Base-by-base conservation (phyloP, 805 yeast genomes). In the Starmerella scarabaei region DNA sequence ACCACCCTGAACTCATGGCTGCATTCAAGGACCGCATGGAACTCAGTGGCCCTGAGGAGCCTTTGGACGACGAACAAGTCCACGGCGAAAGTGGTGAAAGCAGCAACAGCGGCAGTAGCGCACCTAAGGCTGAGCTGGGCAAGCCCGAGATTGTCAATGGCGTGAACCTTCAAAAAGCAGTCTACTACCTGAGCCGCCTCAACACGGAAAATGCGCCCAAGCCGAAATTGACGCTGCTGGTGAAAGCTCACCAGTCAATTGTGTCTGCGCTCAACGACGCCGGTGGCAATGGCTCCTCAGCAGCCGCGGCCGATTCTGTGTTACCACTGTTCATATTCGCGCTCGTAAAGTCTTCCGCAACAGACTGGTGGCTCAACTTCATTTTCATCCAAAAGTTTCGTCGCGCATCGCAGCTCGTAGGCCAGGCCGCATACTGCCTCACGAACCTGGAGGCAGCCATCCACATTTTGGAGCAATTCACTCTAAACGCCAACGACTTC, bases 371-470 rank as follows among this genome's bases (percentile, higher is more conserved):
- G 54, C 56, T 58, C 18, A 63, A 62, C 40, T 47, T 64, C 34
- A 36, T 53, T 28, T 65, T 56, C 47, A 58, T 64, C 35, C 58
- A 57, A 31, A 53, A 69, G 30, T 65, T 63, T 47, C 54, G 69
- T 21, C 58, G 64, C 28, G 39, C 47, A 5, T 40, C 48, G 6
- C 49, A 49, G 5, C 38, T 64, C 11, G 47, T 51, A 20, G 69
- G 69, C 17, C 66, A 63, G 38, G 45, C 57, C 7, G 53, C 59
- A 28, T 65, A 65, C 46, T 62, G 67, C 44, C 49, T 65, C 30
- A 65, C 70, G 16, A 65, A 65, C 42, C 51, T 63, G 29, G 69
- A 65, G 40, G 69, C 69, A 2, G 65, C 65, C 6, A 53, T 62
- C 9, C 57, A 55, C 23, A 57, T 64, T 35, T 37, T 65, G 18